Percentiles rank a stretch among this genome's conserved stretches.
Evolutionary conservation across 768 basidiomycete genomes (phyloP).

Genomic region (Russula sp.): DNA sequence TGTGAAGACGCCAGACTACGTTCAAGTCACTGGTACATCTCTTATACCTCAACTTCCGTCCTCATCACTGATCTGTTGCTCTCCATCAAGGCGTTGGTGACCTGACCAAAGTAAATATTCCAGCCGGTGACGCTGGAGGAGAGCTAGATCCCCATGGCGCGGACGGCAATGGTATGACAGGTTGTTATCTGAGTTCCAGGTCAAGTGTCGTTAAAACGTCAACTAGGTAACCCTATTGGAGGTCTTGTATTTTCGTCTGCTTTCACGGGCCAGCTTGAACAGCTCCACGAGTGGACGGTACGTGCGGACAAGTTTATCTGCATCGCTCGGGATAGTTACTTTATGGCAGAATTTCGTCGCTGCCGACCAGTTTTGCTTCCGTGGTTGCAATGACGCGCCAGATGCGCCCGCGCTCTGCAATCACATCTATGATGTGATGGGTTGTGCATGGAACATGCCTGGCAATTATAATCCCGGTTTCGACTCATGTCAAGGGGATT

Average conservation of each 20-base stretch:
- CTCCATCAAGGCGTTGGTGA: conserved; percentile 53
- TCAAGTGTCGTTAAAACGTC: background rate
- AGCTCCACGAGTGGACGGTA: conserved; percentile 75
- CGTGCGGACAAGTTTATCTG: conserved; percentile 28
- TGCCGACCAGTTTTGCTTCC: conserved; percentile 63
- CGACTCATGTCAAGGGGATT: conserved; percentile 50
- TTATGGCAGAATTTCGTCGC: conserved; percentile 56
- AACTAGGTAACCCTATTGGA: conserved; percentile 55
- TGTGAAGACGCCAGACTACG: conserved; percentile 69
- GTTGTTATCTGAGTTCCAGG: background rate
- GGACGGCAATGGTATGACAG: conserved; percentile 47
- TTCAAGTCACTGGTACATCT: conserved; percentile 38
- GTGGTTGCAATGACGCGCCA: conserved; percentile 57
- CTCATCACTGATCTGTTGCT: background rate
- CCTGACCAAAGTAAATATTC: conserved; percentile 62
- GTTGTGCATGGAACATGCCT: conserved; percentile 64
- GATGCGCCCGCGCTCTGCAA: conserved; percentile 55
- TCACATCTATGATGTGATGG: conserved; percentile 56
- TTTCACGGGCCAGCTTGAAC: conserved; percentile 50
- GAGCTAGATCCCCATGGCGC: conserved; percentile 72
- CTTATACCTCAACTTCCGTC: background rate
- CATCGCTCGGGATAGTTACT: background rate
- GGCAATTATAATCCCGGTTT: conserved; percentile 44
- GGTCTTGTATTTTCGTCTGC: conserved; percentile 71
- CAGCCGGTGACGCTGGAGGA: conserved; percentile 55